Evolutionary conservation across 176 grass and related monocot species (phyloP), one percentile per base, ranked within the genome.

Genomic region (Otatea glauca): DNA sequence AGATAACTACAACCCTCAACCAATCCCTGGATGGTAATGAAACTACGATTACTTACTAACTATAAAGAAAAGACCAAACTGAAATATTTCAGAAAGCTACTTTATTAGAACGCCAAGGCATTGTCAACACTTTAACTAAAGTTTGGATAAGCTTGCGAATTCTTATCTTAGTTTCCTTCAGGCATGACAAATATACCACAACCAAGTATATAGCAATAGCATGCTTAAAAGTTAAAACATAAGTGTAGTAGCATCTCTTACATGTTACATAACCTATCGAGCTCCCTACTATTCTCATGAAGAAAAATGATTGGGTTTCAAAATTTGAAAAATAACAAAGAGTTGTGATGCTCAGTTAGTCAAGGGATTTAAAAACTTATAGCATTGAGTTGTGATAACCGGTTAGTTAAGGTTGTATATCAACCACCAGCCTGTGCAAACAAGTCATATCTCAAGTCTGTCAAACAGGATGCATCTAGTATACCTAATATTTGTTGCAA

Each of bases 1-100:
- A 94, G 81, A 95, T 88, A 12, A 98, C 89, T 29, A 88, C 66
- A 32, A 95, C 93, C 80, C 91, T 98, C 89, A 11, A 92, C 78
- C 81, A 92, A 84, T 65, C 91, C 96, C 96, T 98, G 85, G 27
- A 65, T 78, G 32, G 29, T 18, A 81, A 65, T 0, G 8, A 58
- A 78, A 66, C 25, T 45, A 82, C 76, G 64, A 21, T 59, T 34
- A 86, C 27, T 12, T 48, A 0, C 0, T 49, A 48, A 4, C 21
- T 61, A 25, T 17, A n/a, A 69, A 50, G 17, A 72, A 2, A n/a
- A 4, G n/a, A 74, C 9, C 25, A 38, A 73, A 8, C 3, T 74
- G 16, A 14, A 80, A 39, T 42, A 7, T 43, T 75, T 69, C 24
- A 9, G 32, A n/a, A 62, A 63, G 44, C 2, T n/a, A 70, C 29